Evolutionary conservation across 2,329 filamentous ascomycete genomes (phyloP).

Genomic region (Diaporthe caulivora): DNA sequence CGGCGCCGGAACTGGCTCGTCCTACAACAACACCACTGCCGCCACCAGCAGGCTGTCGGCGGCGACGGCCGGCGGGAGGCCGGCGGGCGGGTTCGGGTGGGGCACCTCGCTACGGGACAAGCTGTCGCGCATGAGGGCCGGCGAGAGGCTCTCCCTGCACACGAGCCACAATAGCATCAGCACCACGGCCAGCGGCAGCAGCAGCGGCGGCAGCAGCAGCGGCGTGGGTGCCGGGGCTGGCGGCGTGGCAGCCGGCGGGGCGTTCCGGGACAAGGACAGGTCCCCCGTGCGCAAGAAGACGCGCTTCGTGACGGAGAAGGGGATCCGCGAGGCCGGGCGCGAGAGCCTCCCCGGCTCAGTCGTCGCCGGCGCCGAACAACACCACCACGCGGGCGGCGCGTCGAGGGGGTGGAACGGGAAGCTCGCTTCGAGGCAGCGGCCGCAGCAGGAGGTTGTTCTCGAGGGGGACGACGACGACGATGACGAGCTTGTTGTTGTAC

Average conservation of each 20-base stretch:
- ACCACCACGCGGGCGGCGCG: not conserved
- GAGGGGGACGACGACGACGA: conserved; percentile 60
- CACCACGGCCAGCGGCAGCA: conserved; percentile 44
- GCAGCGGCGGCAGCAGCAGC: conserved; percentile 40
- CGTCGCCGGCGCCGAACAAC: not conserved
- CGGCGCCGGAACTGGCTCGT: not conserved
- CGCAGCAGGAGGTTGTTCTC: conserved; percentile 49
- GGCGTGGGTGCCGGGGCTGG: not conserved
- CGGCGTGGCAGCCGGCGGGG: not conserved
- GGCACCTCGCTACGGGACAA: conserved; percentile 67
- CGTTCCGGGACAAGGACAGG: conserved; percentile 43
- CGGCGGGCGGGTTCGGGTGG: conserved; percentile 63
- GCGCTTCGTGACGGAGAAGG: conserved; percentile 82
- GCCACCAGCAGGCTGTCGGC: not conserved
- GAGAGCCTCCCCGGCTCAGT: conserved; percentile 67
- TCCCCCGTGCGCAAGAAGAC: conserved; percentile 78
- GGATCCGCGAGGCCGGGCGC: conserved; percentile 81
- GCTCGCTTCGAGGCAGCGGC: conserved; percentile 1
- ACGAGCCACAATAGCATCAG: conserved; percentile 45
- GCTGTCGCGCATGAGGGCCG: conserved; percentile 72
- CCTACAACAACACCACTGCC: not conserved
- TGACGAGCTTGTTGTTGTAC: conserved; percentile 57
- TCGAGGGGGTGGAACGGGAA: conserved; percentile 1
- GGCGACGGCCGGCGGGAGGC: conserved; percentile 13
- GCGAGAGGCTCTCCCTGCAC: conserved; percentile 52